These are phyloP conservation scores for Hevea brasiliensis DNA, from an alignment of 345 rosid species.

Conservation along the genomic window DNA sequence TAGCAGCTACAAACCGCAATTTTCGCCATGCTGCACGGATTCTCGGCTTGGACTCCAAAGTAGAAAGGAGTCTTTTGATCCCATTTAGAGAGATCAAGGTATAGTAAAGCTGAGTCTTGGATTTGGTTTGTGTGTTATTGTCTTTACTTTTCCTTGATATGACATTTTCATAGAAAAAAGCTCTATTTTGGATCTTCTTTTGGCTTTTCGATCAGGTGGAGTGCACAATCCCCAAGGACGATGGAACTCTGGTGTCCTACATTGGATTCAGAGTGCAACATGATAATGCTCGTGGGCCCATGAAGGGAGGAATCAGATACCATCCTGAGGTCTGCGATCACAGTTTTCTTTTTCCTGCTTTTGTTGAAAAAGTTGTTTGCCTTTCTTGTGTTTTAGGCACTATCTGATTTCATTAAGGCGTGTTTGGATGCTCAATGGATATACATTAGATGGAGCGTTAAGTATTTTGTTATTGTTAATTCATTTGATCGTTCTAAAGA, in stretches of 20 bases:
- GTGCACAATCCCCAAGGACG: constrained; percentile 95
- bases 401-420: not conserved
- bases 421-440: not conserved
- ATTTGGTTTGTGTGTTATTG: not conserved
- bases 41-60: constrained; percentile 88
- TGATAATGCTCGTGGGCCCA: constrained; percentile 98
- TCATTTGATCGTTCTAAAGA: not conserved
- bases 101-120: not conserved
- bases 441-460: not conserved
- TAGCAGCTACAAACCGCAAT: constrained; percentile 90
- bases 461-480: not conserved
- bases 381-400: not conserved
- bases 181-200: constrained; percentile 1
- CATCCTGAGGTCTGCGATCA: constrained; percentile 76
- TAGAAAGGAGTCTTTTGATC: constrained; percentile 82
- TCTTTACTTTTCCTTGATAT: not conserved
- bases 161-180: not conserved
- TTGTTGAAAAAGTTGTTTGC: not conserved
- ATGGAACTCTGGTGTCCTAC: constrained; percentile 80
- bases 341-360: not conserved
- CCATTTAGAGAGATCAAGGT: constrained; percentile 97
- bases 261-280: constrained; percentile 97
- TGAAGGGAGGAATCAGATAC: constrained; percentile 99
- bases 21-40: constrained; percentile 84
- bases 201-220: constrained; percentile 64